A percentile compares a stretch with the other conserved stretches of the same genome.
phyloP scores from a whole-genome alignment of 2,329 filamentous ascomycete species.

The Neospermospora avenae region DNA sequence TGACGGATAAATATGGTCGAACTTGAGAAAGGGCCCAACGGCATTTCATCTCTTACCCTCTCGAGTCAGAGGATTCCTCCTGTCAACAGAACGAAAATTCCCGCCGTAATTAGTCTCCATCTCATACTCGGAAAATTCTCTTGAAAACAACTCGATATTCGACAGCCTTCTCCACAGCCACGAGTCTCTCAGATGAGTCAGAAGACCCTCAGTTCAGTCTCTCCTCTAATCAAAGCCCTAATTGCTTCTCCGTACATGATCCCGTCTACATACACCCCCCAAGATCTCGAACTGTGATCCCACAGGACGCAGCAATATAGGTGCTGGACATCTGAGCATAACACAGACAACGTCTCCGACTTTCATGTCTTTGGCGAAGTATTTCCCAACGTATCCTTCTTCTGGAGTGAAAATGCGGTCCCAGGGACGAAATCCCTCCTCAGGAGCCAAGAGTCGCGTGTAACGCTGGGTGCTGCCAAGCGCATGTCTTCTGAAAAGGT shows the following conservation, averaged over 20 bases:
- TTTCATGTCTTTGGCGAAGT: neutral
- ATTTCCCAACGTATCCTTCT: neutral
- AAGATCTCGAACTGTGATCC: conserved; percentile 6
- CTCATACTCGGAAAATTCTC: neutral
- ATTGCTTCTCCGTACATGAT: conserved; percentile 14
- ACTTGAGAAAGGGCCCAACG: too few species aligned
- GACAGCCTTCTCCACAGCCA: neutral
- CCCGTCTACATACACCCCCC: conserved; percentile 12
- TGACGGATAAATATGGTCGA: too few species aligned
- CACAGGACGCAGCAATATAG: neutral
- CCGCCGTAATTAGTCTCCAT: too few species aligned
- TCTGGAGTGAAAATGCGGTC: neutral
- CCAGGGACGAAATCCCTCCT: neutral
- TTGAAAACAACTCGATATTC: neutral
- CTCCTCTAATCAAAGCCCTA: neutral
- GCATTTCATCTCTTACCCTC: too few species aligned
- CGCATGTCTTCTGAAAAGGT: neutral
- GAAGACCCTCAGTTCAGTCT: neutral
- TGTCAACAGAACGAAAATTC: too few species aligned
- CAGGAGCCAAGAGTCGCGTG: neutral
- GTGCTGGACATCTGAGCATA: conserved; percentile 5
- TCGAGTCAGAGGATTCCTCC: too few species aligned
- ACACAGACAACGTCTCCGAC: conserved; percentile 6
- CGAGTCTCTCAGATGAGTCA: neutral
- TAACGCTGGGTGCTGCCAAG: neutral